Base-by-base conservation (phyloP, 2,329 filamentous ascomycete species). In the Mycogone perniciosa region DNA sequence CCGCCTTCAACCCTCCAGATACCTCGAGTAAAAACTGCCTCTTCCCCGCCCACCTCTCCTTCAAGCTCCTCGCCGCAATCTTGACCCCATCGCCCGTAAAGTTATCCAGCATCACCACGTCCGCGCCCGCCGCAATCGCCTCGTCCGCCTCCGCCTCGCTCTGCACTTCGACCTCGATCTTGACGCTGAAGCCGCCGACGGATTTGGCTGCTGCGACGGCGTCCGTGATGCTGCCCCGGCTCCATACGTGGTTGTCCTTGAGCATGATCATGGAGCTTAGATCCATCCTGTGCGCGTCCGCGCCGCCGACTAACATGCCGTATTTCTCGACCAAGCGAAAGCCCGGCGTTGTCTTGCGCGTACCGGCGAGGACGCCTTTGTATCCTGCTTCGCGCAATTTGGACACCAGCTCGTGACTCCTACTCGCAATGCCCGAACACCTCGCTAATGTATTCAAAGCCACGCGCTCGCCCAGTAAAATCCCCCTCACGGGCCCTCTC, bases 231-330 rank as follows among this genome's bases (percentile, higher is more conserved):
- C 86, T 88, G 29, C 86, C 86, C 48, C 87, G 85, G 56, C 89
- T 89, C 86, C 92, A 96, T 51, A 99, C 86, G 71, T 99, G 93
- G 71, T 99, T 99, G 71, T 99, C 93, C 75, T 99, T 99, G 57
- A 99, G 78, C 93, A 99, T 99, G 51, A 91, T 91, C 93, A 99
- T 97, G 57, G 85, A 81, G 67, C 84, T 88, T 51, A 99, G 76
- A 67, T 99, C 93, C 71, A 96, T 89, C 31, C 93, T 78, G 69
- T 99, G 93, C 3, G 85, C 82, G 70, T 99, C 93, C 11, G 89
- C 91, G 8, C 93, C 93, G 51, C 92, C 93, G 11, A 95, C 86
- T 26, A 96, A 75, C 86, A 99, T 96, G 59, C 90, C 93, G 69
- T 99, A 99, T 73, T 99, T 99, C 71, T 99, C 93, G 7, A 97